Percentiles rank a stretch among this genome's conserved stretches.
These are phyloP conservation scores for Lentinula raphanica DNA, from an alignment of 768 basidiomycete genomes.

Conservation along the genomic window DNA sequence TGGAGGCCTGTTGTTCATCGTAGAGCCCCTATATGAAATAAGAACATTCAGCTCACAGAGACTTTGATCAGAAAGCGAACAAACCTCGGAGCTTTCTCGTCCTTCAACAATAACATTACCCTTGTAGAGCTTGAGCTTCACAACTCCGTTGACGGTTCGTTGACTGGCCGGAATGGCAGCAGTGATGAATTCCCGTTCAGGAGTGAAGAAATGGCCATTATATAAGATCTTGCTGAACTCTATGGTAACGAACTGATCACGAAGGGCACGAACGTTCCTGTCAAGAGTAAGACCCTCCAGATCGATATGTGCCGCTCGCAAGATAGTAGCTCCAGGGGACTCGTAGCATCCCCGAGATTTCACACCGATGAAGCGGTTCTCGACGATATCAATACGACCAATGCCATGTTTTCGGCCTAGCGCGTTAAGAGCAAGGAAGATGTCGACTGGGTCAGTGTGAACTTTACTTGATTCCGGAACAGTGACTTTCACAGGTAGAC, in stretches of 20 bases:
- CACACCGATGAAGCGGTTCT: conserved; percentile 99
- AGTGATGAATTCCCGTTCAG: conserved; percentile 93
- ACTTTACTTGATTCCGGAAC: conserved; percentile 50
- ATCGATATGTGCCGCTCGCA: conserved; percentile 93
- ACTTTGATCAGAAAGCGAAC: conserved; percentile 1
- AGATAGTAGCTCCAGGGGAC: conserved; percentile 92
- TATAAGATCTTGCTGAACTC: conserved; percentile 89
- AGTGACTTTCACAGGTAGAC: conserved; percentile 81
- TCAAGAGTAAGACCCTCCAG: conserved; percentile 97
- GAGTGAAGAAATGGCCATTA: conserved; percentile 99
- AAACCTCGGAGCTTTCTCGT: conserved; percentile 76
- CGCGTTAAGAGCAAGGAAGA: conserved; percentile 87
- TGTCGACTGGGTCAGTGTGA: conserved; percentile 89
- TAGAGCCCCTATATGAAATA: conserved; percentile 66
- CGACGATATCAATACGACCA: conserved; percentile 97
- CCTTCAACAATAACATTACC: conserved; percentile 95
- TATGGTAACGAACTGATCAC: conserved; percentile 93
- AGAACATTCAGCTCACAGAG: neutral
- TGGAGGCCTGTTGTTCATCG: conserved; percentile 91
- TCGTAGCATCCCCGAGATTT: conserved; percentile 99
- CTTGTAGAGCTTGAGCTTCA: conserved; percentile 89
- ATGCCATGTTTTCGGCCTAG: conserved; percentile 94
- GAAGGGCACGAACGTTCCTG: conserved; percentile 88
- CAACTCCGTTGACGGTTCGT: conserved; percentile 91
- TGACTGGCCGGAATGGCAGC: conserved; percentile 90